phyloP scores from a whole-genome alignment of 371 early-diverging fungal genomes.

The Chytridium lagenaria region DNA sequence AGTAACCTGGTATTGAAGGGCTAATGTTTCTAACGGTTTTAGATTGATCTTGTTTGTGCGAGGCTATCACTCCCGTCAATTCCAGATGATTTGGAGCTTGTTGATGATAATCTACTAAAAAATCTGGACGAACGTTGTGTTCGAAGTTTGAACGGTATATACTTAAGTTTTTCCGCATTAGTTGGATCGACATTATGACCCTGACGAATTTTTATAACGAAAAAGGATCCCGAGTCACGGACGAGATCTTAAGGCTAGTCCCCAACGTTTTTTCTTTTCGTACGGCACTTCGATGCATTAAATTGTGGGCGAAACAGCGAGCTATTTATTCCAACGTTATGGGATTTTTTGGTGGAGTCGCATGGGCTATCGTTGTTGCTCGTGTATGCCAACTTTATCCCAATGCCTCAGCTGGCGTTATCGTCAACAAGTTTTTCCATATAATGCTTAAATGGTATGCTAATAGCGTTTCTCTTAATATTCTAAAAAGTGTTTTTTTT shows the following conservation, averaged over 20 bases:
- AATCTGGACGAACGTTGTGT: conserved; percentile 94
- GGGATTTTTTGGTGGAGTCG: conserved; percentile 99
- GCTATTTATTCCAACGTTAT: conserved; percentile 96
- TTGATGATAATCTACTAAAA: conserved; percentile 86
- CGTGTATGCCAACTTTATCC: conserved; percentile 98
- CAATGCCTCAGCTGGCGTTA: conserved; percentile 85
- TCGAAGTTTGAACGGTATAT: conserved; percentile 90
- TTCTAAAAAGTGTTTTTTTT: conserved; percentile 11
- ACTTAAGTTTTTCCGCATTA: not conserved
- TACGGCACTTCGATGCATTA: conserved; percentile 93
- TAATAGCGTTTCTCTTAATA: not conserved
- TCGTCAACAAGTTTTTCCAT: conserved; percentile 92
- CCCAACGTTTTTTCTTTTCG: conserved; percentile 93
- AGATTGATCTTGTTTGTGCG: conserved; percentile 98
- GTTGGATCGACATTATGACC: too few species aligned
- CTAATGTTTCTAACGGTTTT: conserved; percentile 5
- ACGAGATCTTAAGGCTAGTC: conserved; percentile 96
- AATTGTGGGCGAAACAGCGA: conserved; percentile 98
- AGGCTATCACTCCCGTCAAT: conserved; percentile 79
- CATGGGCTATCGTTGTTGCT: conserved; percentile 99
- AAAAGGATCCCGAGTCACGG: conserved; percentile 94
- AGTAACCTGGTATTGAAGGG: conserved; percentile 47
- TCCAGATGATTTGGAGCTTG: conserved; percentile 86
- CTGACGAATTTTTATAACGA: not conserved
- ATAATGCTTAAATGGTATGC: conserved; percentile 85